Percentiles rank a stretch among this genome's conserved stretches.
phyloP scores from a whole-genome alignment of 2,329 filamentous ascomycete species.

The Paecilomyces sp. region DNA sequence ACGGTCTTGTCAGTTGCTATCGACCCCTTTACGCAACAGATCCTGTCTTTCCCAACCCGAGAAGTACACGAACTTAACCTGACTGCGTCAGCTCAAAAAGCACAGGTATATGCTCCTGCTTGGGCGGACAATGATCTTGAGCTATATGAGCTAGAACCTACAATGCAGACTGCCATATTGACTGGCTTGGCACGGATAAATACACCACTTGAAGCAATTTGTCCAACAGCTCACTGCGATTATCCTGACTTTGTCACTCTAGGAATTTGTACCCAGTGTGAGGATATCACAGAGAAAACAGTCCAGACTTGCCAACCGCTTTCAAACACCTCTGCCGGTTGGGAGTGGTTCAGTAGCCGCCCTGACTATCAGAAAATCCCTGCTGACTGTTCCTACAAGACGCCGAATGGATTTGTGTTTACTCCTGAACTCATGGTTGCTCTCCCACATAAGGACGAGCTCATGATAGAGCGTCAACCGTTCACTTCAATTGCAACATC shows the following conservation, averaged over 20 bases:
- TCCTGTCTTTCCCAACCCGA: constrained; percentile 7
- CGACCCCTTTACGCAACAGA: constrained; percentile 21
- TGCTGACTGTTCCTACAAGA: neutral
- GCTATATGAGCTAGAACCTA: neutral
- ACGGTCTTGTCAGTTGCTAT: constrained; percentile 16
- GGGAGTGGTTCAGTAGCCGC: neutral
- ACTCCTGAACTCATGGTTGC: neutral
- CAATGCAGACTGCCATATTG: neutral
- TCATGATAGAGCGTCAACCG: neutral
- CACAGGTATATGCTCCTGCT: neutral
- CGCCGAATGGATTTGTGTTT: neutral
- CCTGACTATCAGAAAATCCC: neutral
- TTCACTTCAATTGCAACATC: neutral
- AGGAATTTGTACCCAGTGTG: neutral
- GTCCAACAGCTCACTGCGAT: neutral
- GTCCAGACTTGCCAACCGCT: neutral
- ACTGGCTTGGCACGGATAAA: neutral
- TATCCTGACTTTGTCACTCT: neutral
- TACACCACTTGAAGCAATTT: neutral
- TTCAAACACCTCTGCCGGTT: neutral
- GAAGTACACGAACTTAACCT: neutral
- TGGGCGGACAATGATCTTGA: neutral
- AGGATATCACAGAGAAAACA: neutral
- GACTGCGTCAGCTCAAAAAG: neutral
- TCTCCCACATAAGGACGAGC: neutral